A percentile compares a stretch with the other conserved stretches of the same genome.
These are phyloP conservation scores for Sphaerulina musiva DNA, from an alignment of 2,329 filamentous ascomycete species.

Conservation along the genomic window DNA sequence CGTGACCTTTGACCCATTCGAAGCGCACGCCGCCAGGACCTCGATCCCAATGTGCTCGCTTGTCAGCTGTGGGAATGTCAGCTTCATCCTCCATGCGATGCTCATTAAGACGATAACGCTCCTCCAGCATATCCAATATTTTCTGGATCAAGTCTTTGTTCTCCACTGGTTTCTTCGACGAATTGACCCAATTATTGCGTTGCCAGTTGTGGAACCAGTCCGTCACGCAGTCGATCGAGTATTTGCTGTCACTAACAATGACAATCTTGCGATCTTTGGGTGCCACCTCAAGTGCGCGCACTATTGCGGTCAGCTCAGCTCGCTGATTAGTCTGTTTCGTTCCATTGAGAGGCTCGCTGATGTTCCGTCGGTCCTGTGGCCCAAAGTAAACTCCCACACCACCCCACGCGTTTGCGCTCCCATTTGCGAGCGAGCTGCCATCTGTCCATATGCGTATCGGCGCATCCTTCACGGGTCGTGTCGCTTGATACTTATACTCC, in stretches of 20 bases:
- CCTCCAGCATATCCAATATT: constrained; percentile 64
- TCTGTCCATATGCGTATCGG: constrained; percentile 58
- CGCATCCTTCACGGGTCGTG: constrained; percentile 38
- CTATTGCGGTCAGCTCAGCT: constrained; percentile 84
- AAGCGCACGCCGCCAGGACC: constrained; percentile 48
- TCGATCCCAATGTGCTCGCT: constrained; percentile 30
- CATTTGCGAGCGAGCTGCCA: constrained; percentile 56
- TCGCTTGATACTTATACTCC: constrained; percentile 43
- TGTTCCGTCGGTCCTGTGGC: constrained; percentile 47
- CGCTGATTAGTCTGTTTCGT: constrained; percentile 85
- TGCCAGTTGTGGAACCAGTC: constrained; percentile 77
- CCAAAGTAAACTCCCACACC: constrained; percentile 62
- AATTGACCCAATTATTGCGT: constrained; percentile 70
- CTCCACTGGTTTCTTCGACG: constrained; percentile 26
- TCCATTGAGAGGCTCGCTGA: constrained; percentile 71
- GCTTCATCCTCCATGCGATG: constrained; percentile 23
- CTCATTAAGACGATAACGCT: constrained; percentile 36
- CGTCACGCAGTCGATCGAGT: constrained; percentile 82
- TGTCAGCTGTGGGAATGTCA: constrained; percentile 9
- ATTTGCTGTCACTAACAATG: constrained; percentile 84
- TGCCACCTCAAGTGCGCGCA: constrained; percentile 72
- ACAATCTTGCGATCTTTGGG: constrained; percentile 61
- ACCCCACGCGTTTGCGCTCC: constrained; percentile 48
- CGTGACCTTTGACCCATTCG: constrained; percentile 86
- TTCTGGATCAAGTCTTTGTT: constrained; percentile 49